These are phyloP conservation scores for Phytophthora idaei DNA, from an alignment of 352 stramenopile genomes.

Conservation along the genomic window DNA sequence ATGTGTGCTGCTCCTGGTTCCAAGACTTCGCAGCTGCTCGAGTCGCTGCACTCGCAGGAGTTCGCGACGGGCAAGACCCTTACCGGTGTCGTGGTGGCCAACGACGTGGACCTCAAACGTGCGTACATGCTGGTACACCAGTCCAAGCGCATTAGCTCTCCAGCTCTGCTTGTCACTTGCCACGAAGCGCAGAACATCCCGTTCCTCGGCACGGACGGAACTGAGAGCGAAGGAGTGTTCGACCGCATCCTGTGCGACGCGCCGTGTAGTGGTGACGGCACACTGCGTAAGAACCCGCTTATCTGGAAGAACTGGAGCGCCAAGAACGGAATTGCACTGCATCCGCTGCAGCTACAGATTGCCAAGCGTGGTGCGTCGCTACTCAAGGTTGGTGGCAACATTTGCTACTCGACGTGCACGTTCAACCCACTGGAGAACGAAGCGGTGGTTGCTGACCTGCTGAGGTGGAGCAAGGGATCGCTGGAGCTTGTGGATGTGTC, in stretches of 20 bases:
- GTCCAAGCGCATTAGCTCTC: constrained; percentile 95
- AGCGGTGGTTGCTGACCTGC: constrained; percentile 96
- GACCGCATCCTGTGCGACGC: constrained; percentile 99
- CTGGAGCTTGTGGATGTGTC: constrained; percentile 93
- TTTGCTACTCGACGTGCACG: constrained; percentile 98
- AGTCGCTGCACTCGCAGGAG: constrained; percentile 90
- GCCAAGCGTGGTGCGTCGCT: constrained; percentile 91
- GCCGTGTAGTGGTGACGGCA: constrained; percentile 98
- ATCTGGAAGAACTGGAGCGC: constrained; percentile 96
- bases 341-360: constrained; percentile 96
- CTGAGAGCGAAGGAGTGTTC: constrained; percentile 88
- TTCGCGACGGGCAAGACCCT: constrained; percentile 77
- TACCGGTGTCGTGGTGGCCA: constrained; percentile 94
- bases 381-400: constrained; percentile 92
- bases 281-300: constrained; percentile 97
- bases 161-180: constrained; percentile 94
- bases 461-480: constrained; percentile 90
- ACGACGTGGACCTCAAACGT: constrained; percentile 97
- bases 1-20: constrained; percentile 98
- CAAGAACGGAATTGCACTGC: constrained; percentile 91
- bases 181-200: constrained; percentile 97
- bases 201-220: constrained; percentile 75
- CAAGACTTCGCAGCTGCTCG: constrained; percentile 99
- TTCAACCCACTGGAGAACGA: constrained; percentile 99
- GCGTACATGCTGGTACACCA: constrained; percentile 99